Evolutionary conservation across 2,329 filamentous ascomycete genomes (phyloP), one percentile per base, ranked within the genome.

Genomic region (Cladosporium sp.): DNA sequence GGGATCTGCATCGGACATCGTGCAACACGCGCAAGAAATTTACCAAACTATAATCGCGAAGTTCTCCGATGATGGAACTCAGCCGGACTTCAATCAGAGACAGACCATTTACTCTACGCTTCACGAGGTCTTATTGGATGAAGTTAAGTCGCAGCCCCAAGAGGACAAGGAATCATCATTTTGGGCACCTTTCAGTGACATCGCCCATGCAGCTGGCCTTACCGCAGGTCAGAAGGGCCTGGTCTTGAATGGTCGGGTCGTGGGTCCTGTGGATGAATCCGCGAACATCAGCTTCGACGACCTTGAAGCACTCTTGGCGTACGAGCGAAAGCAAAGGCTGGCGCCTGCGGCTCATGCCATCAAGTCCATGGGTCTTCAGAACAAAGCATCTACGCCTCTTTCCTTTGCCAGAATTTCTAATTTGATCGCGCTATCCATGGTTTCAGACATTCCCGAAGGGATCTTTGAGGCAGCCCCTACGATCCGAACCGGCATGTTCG

Each of bases 361-460:
- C 13, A 79, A 86, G 38, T 79, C 80, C 8, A 77, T 96, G 1
- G 80, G 77, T 0, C 70, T 96, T 2, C 70, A 74, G 1, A 78
- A 83, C 3, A 91, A 85, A 65, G 73, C 96, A 11, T 71, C 78
- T 1, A 78, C 78, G 32, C 83, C 90, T 0, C 68, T 90, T 36
- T 78, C 79, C 18, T 81, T 86, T 30, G 89, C 92, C 4, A 91
- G 89, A 59, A 73, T 96, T 22, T 91, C 88, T 0, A 95, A 93
- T 1, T 79, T 96, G 43, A 84, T 90, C 6, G 86, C 91, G 9
- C 73, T 92, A 13, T 95, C 92, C 1, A 84, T 83, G 1, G 80
- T 89, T 19, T 91, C 90, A 0, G 89, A 95, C 64, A 74, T 91
- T 0, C 90, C 92, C 0, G 88, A 95, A 59, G 90, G 89, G 9